These are phyloP conservation scores for Gynochthodes officinalis DNA, from an alignment of 257 asterid species.

Conservation along the genomic window DNA sequence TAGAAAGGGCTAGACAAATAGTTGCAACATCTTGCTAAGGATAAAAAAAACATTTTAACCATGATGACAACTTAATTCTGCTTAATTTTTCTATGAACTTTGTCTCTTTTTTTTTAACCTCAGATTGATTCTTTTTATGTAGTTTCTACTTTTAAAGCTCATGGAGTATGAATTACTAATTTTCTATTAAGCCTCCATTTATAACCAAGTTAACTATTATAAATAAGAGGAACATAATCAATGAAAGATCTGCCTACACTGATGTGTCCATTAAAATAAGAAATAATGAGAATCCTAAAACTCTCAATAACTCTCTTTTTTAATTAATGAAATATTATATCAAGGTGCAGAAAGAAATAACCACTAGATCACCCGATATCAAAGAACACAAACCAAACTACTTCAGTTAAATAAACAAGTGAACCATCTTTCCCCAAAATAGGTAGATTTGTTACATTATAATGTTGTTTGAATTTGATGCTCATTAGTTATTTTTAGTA, in stretches of 20 bases:
- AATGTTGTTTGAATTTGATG: conserved; percentile 72
- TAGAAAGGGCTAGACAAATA: not conserved
- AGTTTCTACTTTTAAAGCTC: not conserved
- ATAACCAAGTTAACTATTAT: not conserved
- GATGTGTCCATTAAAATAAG: too few species aligned
- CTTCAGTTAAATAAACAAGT: conserved; percentile 4
- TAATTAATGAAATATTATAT: not conserved
- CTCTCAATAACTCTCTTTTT: not conserved
- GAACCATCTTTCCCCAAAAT: conserved; percentile 59
- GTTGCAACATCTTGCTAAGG: not conserved
- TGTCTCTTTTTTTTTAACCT: not conserved
- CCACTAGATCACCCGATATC: too few species aligned
- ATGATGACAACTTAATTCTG: not conserved
- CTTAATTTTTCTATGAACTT: not conserved
- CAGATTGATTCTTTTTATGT: not conserved
- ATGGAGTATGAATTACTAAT: not conserved
- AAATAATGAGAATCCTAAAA: too few species aligned
- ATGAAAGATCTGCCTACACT: too few species aligned
- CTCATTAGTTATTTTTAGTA: conserved; percentile 68
- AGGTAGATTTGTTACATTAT: conserved; percentile 68
- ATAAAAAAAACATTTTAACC: not conserved
- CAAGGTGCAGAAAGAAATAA: too few species aligned
- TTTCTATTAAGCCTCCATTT: not conserved
- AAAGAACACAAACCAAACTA: not conserved
- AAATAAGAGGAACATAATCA: not conserved